Evolutionary conservation across 1,284 basidiomycete species (phyloP).

Genomic region (Marasmius tenuissimus): DNA sequence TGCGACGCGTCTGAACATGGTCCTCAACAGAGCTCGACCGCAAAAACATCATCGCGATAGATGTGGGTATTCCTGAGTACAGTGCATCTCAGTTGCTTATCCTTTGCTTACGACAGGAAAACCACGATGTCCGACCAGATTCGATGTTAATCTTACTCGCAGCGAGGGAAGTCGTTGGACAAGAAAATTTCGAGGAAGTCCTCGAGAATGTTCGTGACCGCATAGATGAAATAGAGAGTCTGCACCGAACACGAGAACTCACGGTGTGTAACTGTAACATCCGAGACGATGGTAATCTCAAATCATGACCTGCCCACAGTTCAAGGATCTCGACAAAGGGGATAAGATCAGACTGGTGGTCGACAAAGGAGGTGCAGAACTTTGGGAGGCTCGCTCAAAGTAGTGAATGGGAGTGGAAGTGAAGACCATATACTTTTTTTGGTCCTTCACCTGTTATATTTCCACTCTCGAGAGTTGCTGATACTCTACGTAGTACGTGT

Average conservation of each 20-base stretch:
- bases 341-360: slow-evolving; percentile 59
- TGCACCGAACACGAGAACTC: slow-evolving; percentile 70
- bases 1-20: slow-evolving; percentile 10
- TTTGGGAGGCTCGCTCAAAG: slow-evolving; percentile 20
- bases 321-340: slow-evolving; percentile 62
- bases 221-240: slow-evolving; percentile 73
- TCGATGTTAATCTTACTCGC: slow-evolving; percentile 74
- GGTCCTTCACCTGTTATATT: slow-evolving; percentile 9
- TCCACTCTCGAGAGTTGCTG: slow-evolving; percentile 1
- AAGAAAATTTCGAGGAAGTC: slow-evolving; percentile 72
- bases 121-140: slow-evolving; percentile 79
- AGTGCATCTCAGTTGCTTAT: neutral
- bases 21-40: slow-evolving; percentile 54
- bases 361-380: slow-evolving; percentile 55
- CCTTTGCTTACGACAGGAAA: slow-evolving; percentile 39
- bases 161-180: slow-evolving; percentile 65
- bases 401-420: slow-evolving; percentile 7
- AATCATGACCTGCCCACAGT: slow-evolving; percentile 35
- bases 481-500: slow-evolving; percentile 1
- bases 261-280: slow-evolving; percentile 45
- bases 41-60: slow-evolving; percentile 74
- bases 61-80: slow-evolving; percentile 45
- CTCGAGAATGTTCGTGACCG: slow-evolving; percentile 70
- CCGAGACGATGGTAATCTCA: neutral
- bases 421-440: slow-evolving; percentile 1